Conservation (phyloP, 164 flowering plant genomes). For the Magnolia sinica region DNA sequence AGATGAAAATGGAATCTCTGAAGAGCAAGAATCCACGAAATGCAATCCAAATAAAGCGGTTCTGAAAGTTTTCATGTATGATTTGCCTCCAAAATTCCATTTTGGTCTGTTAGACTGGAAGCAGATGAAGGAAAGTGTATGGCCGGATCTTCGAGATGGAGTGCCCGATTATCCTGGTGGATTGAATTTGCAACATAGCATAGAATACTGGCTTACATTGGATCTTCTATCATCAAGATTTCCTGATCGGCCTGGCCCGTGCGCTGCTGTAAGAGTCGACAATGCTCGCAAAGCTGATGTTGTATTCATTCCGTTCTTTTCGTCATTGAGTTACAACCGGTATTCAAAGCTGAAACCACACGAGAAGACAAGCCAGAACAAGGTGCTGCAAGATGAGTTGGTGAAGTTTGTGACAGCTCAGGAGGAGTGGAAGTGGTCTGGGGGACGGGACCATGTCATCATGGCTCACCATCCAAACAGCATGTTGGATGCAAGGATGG, state of each 20-base stretch:
- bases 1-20: conserved; percentile 8
- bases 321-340: conserved; percentile 77
- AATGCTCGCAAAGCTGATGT: conserved; percentile 84
- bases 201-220: conserved; percentile 90
- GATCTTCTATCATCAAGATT: conserved; percentile 69
- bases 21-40: conserved; percentile 8
- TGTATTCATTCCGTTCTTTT: conserved; percentile 89
- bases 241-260: conserved; percentile 25
- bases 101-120: conserved; percentile 80
- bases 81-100: conserved; percentile 85
- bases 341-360: conserved; percentile 45
- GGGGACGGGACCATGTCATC: conserved; percentile 80
- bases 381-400: conserved; percentile 60
- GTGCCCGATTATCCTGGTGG: conserved; percentile 86
- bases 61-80: conserved; percentile 91
- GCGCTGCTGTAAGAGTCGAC: conserved; percentile 58
- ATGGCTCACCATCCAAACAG: conserved; percentile 98
- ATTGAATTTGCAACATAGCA: conserved; percentile 86
- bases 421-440: conserved; percentile 78
- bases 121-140: conserved; percentile 38
- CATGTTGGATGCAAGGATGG: conserved; percentile 69
- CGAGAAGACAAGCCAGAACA: conserved; percentile 46
- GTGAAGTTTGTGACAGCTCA: conserved; percentile 55
- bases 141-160: conserved; percentile 67
- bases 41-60: conserved; percentile 17